These are phyloP conservation scores for Ormosia semicastrata DNA, from an alignment of 306 rosid species.

Conservation along the genomic window DNA sequence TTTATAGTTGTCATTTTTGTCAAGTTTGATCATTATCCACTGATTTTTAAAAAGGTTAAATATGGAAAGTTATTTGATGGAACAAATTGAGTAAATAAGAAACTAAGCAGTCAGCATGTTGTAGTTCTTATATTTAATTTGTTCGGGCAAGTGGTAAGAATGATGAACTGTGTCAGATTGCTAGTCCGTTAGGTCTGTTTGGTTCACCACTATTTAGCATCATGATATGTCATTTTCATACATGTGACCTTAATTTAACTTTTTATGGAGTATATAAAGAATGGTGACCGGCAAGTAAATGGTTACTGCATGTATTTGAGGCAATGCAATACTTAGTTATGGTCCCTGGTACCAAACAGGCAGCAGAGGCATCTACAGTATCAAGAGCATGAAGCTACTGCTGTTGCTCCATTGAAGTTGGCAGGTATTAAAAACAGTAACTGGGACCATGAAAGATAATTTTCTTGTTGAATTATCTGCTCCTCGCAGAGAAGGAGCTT, in stretches of 20 bases:
- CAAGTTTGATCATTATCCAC: background rate
- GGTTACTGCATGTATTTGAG: background rate
- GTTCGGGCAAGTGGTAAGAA: slow-evolving; percentile 14
- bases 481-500: slow-evolving; percentile 3
- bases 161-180: slow-evolving; percentile 16
- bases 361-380: slow-evolving; percentile 12
- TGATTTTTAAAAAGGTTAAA: background rate
- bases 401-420: slow-evolving; percentile 25
- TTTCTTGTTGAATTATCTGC: slow-evolving; percentile 15
- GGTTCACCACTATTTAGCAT: slow-evolving; percentile 2
- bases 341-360: background rate
- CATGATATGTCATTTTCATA: slow-evolving; percentile 21
- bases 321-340: slow-evolving; percentile 19
- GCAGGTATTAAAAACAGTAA: slow-evolving; percentile 28
- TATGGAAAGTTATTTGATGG: background rate
- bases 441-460: slow-evolving; percentile 10
- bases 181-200: background rate
- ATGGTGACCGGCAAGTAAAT: slow-evolving; percentile 27
- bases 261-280: slow-evolving; percentile 15
- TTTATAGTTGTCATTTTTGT: background rate
- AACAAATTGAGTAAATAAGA: background rate
- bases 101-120: background rate
- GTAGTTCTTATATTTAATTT: slow-evolving; percentile 2
- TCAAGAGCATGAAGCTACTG: background rate
- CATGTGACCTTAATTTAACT: slow-evolving; percentile 11